These are phyloP conservation scores for Stephania japonica DNA, from an alignment of 164 flowering plant genomes.

Conservation along the genomic window DNA sequence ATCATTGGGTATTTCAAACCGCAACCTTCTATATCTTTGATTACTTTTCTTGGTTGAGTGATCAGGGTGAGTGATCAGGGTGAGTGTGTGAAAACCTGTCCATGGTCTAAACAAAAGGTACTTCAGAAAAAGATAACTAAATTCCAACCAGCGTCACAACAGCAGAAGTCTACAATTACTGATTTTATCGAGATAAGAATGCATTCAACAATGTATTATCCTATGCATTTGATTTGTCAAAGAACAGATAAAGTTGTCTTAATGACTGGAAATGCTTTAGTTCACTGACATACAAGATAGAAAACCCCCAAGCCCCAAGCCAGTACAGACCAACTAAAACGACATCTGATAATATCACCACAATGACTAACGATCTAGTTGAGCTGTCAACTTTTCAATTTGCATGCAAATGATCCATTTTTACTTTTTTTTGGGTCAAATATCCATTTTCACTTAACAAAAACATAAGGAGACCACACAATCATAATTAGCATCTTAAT, in stretches of 20 bases:
- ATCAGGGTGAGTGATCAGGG: conserved; percentile 80
- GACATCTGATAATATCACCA: too few relatives aligned
- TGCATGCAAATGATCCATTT: too few relatives aligned
- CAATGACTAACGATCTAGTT: neutral
- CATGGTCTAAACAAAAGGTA: neutral
- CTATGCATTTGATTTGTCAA: too few relatives aligned
- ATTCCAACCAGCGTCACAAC: neutral
- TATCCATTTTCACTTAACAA: too few relatives aligned
- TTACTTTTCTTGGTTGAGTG: conserved; percentile 50
- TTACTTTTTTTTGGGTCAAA: too few relatives aligned
- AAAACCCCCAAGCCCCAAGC: neutral
- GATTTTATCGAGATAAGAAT: neutral
- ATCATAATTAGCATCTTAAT: too few relatives aligned
- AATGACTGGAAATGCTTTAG: too few relatives aligned
- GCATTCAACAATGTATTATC: neutral
- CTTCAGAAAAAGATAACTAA: neutral
- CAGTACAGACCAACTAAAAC: too few relatives aligned
- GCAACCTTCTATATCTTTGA: conserved; percentile 69
- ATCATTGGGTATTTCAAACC: conserved; percentile 80
- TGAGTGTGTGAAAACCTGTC: conserved; percentile 85
- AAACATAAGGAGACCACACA: too few relatives aligned
- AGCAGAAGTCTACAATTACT: too few relatives aligned
- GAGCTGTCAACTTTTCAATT: neutral
- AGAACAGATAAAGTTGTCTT: too few relatives aligned
- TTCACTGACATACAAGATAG: neutral